phyloP scores from a whole-genome alignment of 805 yeast species.

The Spathaspora gorwiae region DNA sequence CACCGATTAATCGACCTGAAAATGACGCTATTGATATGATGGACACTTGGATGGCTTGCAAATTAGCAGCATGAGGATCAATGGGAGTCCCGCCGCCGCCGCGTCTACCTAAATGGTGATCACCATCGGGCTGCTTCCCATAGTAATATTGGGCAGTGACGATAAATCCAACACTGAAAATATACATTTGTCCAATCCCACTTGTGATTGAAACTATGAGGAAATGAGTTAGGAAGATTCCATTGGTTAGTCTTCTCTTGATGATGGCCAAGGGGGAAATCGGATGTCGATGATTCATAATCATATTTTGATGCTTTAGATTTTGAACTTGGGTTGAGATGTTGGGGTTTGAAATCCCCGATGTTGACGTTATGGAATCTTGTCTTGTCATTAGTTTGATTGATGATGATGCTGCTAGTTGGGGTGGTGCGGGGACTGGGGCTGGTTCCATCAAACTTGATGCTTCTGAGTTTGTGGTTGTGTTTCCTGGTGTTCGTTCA shows the following conservation, averaged over 20 bases:
- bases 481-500: slow-evolving; percentile 18
- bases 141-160: slow-evolving; percentile 41
- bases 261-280: slow-evolving; percentile 14
- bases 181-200: slow-evolving; percentile 69
- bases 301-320: neutral
- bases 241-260: slow-evolving; percentile 17
- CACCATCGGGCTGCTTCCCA: slow-evolving; percentile 11
- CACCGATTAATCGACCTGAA: slow-evolving; percentile 59
- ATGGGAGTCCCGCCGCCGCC: neutral
- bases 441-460: neutral
- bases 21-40: slow-evolving; percentile 62
- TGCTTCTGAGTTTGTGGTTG: slow-evolving; percentile 9
- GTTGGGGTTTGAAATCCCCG: neutral
- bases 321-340: neutral
- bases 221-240: slow-evolving; percentile 47
- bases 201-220: slow-evolving; percentile 52
- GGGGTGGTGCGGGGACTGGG: neutral
- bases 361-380: neutral
- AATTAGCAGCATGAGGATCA: slow-evolving; percentile 27
- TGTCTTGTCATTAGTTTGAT: neutral
- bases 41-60: slow-evolving; percentile 71
- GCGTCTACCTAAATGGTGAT: neutral
- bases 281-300: neutral
- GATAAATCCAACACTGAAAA: slow-evolving; percentile 71
- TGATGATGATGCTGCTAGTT: too few species aligned